Conservation (phyloP, 129 eudicot genomes). For the Calendula officinalis region DNA sequence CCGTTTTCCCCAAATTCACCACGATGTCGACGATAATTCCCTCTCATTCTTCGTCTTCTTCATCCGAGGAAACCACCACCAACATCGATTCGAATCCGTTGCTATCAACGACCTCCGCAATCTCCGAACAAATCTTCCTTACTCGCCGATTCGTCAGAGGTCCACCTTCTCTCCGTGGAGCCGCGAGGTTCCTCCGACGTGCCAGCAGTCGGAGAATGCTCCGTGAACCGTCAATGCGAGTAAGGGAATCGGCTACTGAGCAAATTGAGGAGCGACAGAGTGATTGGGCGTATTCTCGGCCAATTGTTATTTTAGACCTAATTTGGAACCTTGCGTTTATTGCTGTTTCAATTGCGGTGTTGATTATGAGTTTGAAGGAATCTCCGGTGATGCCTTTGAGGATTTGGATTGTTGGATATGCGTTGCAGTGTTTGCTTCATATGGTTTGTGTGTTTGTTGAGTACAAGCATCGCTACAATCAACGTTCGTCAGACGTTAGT, state of each 20-base stretch:
- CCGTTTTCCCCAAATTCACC: conserved; percentile 27
- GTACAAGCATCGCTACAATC: conserved; percentile 41
- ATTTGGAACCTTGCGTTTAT: conserved; percentile 15
- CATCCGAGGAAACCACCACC: no score
- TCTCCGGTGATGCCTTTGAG: conserved; percentile 54
- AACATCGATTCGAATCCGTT: conserved; percentile 33
- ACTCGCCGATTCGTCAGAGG: conserved; percentile 37
- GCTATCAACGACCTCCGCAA: conserved; percentile 26
- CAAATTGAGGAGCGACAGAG: conserved; percentile 70
- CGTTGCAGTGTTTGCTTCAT: conserved; percentile 46
- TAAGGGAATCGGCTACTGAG: conserved; percentile 47
- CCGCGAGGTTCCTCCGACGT: conserved; percentile 62
- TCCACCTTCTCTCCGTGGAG: conserved; percentile 52
- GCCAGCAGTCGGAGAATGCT: conserved; percentile 58
- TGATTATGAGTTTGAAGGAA: conserved; percentile 44
- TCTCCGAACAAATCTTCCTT: conserved; percentile 27
- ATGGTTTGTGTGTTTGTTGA: conserved; percentile 28
- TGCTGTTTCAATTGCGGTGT: conserved; percentile 41
- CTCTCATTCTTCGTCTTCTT: no score
- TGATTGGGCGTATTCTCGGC: conserved; percentile 77
- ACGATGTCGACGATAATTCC: not conserved
- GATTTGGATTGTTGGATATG: conserved; percentile 66
- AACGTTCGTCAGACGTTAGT: conserved; percentile 10
- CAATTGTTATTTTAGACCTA: conserved; percentile 53
- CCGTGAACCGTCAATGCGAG: conserved; percentile 44